Base-by-base conservation (phyloP, 2,329 filamentous ascomycete genomes). In the Fusarium foetens region DNA sequence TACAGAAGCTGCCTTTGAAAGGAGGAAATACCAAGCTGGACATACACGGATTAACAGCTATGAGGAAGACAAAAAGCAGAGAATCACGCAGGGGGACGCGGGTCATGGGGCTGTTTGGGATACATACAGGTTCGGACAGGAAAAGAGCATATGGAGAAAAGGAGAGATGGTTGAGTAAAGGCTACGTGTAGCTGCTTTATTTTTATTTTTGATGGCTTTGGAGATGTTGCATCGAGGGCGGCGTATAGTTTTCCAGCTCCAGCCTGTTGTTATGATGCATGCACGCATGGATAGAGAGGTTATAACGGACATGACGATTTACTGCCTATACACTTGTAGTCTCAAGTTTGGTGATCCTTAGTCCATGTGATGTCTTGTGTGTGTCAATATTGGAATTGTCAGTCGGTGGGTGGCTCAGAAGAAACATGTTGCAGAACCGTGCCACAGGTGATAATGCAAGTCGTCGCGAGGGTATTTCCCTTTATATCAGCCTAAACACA, bases 281-380 rank as follows among this genome's bases (percentile, higher is more conserved):
- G 49, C 52, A 70, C 66, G 53, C 63, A 73, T 72, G 60, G 68
- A 73, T 73, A 73, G 71, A 68, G 43, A 71, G 64, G 49, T 72
- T 69, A 71, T 68, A 69, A 74, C 60, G 71, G 71, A 48, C 59
- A 69, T 74, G 64, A 72, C 51, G 71, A 74, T 74, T 70, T 63
- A 71, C 55, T 71, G 33, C 60, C 67, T 39, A 55, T 35, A 14
- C 27, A 38, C 16, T 51, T 25, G 41, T 35, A 45, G 27, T 39
- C 41, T 35, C 23, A 31, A 49, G 19, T 43, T 33, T 43, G 36
- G 46, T 51, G 51, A 68, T 21, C 46, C 10, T 46, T 42, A 21
- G 21, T 41, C 23, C 6, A 16, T 48, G n/a, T 25, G 17, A 27
- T 29, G 27, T 16, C 33, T 29, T 43, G 2, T 33, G 19, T 38